A percentile compares a stretch with the other conserved stretches of the same genome.
Evolutionary conservation across 176 grass and related monocot species (phyloP).

Genomic region (Cenchrus purpureus): DNA sequence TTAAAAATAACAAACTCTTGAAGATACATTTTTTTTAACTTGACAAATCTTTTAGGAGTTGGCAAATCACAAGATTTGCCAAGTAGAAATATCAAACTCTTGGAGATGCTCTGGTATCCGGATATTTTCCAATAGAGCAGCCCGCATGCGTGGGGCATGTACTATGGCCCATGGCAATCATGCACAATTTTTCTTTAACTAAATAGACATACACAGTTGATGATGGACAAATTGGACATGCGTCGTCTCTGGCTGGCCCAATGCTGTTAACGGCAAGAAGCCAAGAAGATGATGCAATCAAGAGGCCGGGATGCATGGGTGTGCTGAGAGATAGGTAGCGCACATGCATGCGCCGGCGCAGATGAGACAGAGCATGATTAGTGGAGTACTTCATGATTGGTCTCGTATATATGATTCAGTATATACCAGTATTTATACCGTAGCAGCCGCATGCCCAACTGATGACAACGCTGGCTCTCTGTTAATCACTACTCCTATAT

Average conservation of each 20-base stretch:
- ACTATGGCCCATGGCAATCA: neutral
- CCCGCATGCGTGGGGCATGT: too few species aligned
- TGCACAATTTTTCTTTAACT: neutral
- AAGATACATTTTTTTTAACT: too few species aligned
- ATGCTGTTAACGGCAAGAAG: neutral
- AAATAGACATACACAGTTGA: neutral
- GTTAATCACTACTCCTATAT: neutral
- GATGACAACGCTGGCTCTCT: neutral
- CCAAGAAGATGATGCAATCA: neutral
- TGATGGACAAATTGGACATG: neutral
- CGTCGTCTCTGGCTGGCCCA: neutral
- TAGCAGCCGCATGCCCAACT: neutral
- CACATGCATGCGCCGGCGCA: slow-evolving; percentile 3
- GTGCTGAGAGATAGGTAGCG: neutral
- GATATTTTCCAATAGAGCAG: too few species aligned
- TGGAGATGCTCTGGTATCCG: too few species aligned
- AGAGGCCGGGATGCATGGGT: neutral
- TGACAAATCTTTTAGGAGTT: too few species aligned
- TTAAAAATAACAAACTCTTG: too few species aligned
- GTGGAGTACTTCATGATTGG: neutral
- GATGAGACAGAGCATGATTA: neutral
- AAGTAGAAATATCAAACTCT: too few species aligned
- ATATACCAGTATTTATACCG: neutral
- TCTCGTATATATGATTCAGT: neutral
- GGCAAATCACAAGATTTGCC: too few species aligned